A percentile compares a stretch with the other conserved stretches of the same genome.
Evolutionary conservation across 352 stramenopile genomes (phyloP).

Genomic region (Pseudoperonospora humuli): DNA sequence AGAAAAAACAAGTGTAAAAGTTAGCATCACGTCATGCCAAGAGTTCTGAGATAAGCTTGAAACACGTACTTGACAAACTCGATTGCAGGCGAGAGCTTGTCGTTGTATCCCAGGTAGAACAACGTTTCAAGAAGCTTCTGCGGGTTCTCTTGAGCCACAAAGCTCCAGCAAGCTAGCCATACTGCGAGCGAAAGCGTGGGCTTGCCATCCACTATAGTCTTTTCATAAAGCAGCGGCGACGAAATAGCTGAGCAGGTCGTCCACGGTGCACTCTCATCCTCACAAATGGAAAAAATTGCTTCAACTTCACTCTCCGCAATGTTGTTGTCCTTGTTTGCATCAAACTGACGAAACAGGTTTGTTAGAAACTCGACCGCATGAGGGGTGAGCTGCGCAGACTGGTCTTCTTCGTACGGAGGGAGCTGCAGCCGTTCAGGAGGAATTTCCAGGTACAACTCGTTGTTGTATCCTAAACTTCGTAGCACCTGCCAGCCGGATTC

Average conservation of each 20-base stretch:
- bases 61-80: constrained; percentile 53
- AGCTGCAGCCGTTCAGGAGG: constrained; percentile 52
- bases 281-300: constrained; percentile 80
- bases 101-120: constrained; percentile 80
- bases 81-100: constrained; percentile 54
- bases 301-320: constrained; percentile 60
- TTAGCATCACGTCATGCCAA: not conserved
- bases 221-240: constrained; percentile 49
- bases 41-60: not conserved
- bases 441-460: constrained; percentile 73
- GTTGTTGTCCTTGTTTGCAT: constrained; percentile 73
- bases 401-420: constrained; percentile 50
- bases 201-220: constrained; percentile 43
- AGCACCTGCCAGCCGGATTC: constrained; percentile 86
- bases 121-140: constrained; percentile 65
- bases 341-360: constrained; percentile 75
- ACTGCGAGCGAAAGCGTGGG: constrained; percentile 41
- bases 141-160: constrained; percentile 68
- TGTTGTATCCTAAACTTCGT: constrained; percentile 75
- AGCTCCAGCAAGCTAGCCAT: constrained; percentile 69
- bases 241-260: constrained; percentile 50
- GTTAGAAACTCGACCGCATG: constrained; percentile 63
- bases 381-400: constrained; percentile 71
- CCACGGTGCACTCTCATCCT: constrained; percentile 62
- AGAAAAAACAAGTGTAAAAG: constrained; percentile 1